Percentiles rank a stretch among this genome's conserved stretches.
Evolutionary conservation across 2,329 filamentous ascomycete genomes (phyloP).

Genomic region (Coleophoma cylindrospora): DNA sequence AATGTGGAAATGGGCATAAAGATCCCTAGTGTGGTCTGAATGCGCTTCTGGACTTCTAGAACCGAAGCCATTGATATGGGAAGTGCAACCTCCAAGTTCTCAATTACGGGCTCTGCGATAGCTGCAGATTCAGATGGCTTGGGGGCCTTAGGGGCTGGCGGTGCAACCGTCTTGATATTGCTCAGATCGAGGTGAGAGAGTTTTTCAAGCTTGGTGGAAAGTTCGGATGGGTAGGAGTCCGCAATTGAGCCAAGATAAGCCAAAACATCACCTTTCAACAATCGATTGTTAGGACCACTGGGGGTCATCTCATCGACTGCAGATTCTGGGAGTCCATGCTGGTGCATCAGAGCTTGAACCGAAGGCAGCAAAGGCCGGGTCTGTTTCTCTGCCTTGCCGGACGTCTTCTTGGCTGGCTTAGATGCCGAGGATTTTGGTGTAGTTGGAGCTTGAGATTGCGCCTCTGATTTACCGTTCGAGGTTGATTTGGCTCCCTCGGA

Average conservation of each 20-base stretch:
- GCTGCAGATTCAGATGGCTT: constrained; percentile 29
- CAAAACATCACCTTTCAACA: constrained; percentile 93
- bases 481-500: constrained; percentile 21
- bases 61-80: constrained; percentile 77
- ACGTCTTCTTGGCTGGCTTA: constrained; percentile 29
- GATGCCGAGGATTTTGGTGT: constrained; percentile 6
- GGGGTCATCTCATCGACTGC: constrained; percentile 79
- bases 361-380: constrained; percentile 76
- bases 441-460: constrained; percentile 13
- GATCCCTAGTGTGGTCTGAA: constrained; percentile 72
- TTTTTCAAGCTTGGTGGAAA: constrained; percentile 68
- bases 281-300: constrained; percentile 79
- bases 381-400: constrained; percentile 53
- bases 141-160: constrained; percentile 30
- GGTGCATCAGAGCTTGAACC: constrained; percentile 74
- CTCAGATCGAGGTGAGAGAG: constrained; percentile 84
- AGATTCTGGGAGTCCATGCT: constrained; percentile 70
- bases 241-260: constrained; percentile 80
- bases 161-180: constrained; percentile 78
- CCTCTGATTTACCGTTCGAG: constrained; percentile 10
- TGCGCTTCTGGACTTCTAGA: constrained; percentile 72
- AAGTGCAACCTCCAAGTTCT: constrained; percentile 58
- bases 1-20: constrained; percentile 83
- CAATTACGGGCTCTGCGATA: constrained; percentile 35
- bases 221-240: constrained; percentile 62